A percentile compares a stretch with the other conserved stretches of the same genome.
phyloP scores from a whole-genome alignment of 805 yeast genomes.

The Ogataea allantospora region DNA sequence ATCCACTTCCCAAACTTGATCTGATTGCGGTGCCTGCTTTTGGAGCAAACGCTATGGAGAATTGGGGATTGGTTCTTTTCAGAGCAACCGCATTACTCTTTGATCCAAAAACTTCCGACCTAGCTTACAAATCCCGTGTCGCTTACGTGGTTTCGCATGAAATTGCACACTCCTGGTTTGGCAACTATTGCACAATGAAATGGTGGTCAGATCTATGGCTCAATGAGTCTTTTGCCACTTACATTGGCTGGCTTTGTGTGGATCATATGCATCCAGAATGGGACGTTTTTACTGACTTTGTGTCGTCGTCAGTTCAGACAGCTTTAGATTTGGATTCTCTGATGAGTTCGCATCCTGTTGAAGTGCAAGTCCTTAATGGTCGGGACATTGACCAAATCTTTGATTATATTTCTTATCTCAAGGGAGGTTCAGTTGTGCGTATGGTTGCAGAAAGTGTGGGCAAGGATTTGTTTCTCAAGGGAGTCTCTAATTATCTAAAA shows the following conservation, averaged over 20 bases:
- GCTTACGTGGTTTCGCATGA: conserved; percentile 85
- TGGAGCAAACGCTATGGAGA: conserved; percentile 88
- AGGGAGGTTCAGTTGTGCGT: conserved; percentile 75
- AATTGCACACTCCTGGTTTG: conserved; percentile 90
- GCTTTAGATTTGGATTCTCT: conserved; percentile 57
- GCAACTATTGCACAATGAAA: conserved; percentile 84
- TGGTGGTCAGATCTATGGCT: conserved; percentile 95
- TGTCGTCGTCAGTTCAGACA: conserved; percentile 48
- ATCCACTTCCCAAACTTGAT: conserved; percentile 83
- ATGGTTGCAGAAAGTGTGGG: conserved; percentile 77
- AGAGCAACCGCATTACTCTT: conserved; percentile 57
- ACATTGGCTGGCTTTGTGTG: conserved; percentile 73
- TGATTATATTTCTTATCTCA: conserved; percentile 76
- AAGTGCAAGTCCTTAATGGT: conserved; percentile 77
- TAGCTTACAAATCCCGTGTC: conserved; percentile 62
- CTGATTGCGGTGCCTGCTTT: conserved; percentile 76
- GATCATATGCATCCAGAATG: conserved; percentile 74
- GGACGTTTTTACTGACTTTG: conserved; percentile 65
- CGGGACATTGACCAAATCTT: conserved; percentile 79
- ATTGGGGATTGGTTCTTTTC: conserved; percentile 79
- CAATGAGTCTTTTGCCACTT: conserved; percentile 88
- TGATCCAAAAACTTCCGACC: conserved; percentile 46
- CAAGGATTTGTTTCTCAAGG: conserved; percentile 63
- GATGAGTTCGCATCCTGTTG: conserved; percentile 73
- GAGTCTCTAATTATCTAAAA: conserved; percentile 68